Evolutionary conservation across 208 protist genomes (phyloP), one percentile per base, ranked within the genome.

Genomic region (Leishmania tarentolae): DNA sequence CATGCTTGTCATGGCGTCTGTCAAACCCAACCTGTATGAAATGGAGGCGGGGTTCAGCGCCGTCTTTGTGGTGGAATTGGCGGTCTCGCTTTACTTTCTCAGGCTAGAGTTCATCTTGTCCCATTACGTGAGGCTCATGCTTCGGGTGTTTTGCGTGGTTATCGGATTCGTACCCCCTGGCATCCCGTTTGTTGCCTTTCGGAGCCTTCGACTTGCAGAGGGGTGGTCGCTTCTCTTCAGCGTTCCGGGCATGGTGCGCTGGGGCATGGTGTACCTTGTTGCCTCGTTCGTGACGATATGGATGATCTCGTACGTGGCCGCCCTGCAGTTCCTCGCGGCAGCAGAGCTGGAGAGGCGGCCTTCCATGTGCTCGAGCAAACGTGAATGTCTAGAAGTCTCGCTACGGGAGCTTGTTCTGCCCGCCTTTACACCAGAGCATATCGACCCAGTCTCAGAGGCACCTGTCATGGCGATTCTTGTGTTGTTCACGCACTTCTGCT

Each of bases 261-360:
- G 91, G 88, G 85, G 85, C 24, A 46, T 93, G 46, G 42, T 88
- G n/a, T 92, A 94, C 87, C 81, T 86, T 47, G 46, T 92, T 17
- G 53, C 93, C 4, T 86, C 87, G 4, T 86, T 94, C 53, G 37
- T 90, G 1, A 94, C 87, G 1, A 83, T 94, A 24, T 96, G 90
- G 90, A 94, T 94, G 91, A 89, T 94, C 52, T 69, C 86, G 6
- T 96, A 94, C 76, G 91, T 96, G 61, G 89, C 91, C 46, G 83
- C 90, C 9, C 82, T 92, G 53, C 90, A 93, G 71, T 86, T 90
- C 79, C 66, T 89, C 3, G 40, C 76, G 24, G 35, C 82, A 31
- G 40, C 78, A 15, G 19, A 35, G 42, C 52, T 71, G 24, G 6
- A 66, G 17, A 17, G 3, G 53, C 57, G 68, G 37, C 11, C 59